A percentile compares a stretch with the other conserved stretches of the same genome.
Evolutionary conservation across 768 basidiomycete genomes (phyloP).

Genomic region (Lanmaoa rubissima): DNA sequence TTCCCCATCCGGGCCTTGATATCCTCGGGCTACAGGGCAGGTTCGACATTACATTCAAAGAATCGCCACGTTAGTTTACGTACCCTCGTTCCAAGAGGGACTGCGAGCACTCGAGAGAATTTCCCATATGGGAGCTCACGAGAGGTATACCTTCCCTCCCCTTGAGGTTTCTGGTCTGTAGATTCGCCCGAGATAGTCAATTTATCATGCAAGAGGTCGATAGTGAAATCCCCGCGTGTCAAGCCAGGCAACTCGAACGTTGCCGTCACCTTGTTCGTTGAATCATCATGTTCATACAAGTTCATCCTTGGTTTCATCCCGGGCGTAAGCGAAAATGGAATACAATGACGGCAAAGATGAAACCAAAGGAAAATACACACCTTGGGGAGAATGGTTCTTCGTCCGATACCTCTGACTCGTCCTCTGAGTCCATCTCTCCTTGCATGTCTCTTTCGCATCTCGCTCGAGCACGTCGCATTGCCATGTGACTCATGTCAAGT

Average conservation of each 20-base stretch:
- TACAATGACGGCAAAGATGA: too few relatives aligned
- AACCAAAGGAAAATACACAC: too few relatives aligned
- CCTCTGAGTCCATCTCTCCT: too few relatives aligned
- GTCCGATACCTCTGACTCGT: too few relatives aligned
- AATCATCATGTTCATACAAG: background rate
- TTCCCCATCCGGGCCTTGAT: background rate
- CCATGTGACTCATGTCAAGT: too few relatives aligned
- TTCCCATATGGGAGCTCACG: background rate
- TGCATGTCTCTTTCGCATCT: too few relatives aligned
- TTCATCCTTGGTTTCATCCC: background rate
- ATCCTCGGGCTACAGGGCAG: background rate
- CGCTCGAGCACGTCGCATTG: too few relatives aligned
- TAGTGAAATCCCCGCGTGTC: background rate
- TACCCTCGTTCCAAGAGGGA: background rate
- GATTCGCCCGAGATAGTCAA: background rate
- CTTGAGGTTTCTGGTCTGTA: background rate
- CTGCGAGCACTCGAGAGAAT: background rate
- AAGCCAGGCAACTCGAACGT: too few relatives aligned
- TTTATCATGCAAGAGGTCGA: background rate
- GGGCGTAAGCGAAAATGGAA: too few relatives aligned
- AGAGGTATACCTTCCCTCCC: background rate
- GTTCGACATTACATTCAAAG: background rate
- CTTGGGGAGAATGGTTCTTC: too few relatives aligned
- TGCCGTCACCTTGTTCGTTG: background rate
- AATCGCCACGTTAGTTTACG: background rate